A percentile compares a stretch with the other conserved stretches of the same genome.
phyloP scores from a whole-genome alignment of 148 eudicot genomes.

The Rhododendron simsii region DNA sequence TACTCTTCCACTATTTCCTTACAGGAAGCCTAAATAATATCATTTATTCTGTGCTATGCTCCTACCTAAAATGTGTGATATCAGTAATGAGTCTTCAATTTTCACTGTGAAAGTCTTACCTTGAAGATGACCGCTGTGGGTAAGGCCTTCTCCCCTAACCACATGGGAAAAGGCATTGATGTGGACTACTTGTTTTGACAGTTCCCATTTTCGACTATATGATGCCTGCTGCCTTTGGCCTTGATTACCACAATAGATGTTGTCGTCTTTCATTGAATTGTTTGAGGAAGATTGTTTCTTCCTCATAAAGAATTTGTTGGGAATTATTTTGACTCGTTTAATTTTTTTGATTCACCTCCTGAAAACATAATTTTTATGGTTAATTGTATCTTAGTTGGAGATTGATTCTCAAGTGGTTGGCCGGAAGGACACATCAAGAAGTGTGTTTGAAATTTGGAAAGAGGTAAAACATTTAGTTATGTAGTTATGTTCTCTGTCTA shows the following conservation, averaged over 20 bases:
- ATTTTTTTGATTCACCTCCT: neutral
- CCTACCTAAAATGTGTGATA: neutral
- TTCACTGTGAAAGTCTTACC: neutral
- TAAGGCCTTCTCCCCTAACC: neutral
- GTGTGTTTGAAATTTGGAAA: conserved; percentile 90
- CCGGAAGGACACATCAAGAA: conserved; percentile 78
- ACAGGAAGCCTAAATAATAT: neutral
- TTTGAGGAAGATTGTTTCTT: neutral
- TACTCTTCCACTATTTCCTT: neutral
- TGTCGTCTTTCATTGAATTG: neutral
- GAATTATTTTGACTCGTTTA: neutral
- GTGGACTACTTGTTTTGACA: neutral
- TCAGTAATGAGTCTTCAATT: neutral
- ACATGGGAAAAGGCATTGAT: conserved; percentile 3
- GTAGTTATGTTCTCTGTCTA: neutral
- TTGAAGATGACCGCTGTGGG: neutral
- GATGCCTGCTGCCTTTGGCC: neutral
- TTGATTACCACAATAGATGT: neutral
- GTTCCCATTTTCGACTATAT: neutral
- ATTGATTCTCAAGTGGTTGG: conserved; percentile 88
- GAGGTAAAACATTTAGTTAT: conserved; percentile 45
- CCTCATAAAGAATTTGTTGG: conserved; percentile 1
- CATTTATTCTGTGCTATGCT: neutral
- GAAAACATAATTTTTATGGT: conserved; percentile 6
- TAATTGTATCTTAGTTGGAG: conserved; percentile 39